Conservation (phyloP, 1,284 basidiomycete species). For the Leccinum fallax region DNA sequence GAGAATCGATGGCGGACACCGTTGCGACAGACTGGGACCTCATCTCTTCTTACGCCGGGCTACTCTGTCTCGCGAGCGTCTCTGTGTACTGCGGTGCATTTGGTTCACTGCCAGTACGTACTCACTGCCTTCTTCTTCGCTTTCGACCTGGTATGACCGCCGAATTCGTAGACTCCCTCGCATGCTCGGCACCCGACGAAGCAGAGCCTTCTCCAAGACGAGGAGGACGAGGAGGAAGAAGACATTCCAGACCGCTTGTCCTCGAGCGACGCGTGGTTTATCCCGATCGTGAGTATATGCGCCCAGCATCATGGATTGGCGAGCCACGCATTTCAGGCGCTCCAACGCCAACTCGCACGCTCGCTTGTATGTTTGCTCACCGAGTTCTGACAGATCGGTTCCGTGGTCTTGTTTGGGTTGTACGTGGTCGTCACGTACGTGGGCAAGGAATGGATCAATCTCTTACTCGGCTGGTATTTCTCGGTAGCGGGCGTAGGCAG, state of each 20-base stretch:
- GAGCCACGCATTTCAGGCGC: background rate
- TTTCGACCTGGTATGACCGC: slow-evolving; percentile 1
- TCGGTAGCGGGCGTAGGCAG: slow-evolving; percentile 62
- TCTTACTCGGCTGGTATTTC: slow-evolving; percentile 78
- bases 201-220: slow-evolving; percentile 23
- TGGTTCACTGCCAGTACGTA: slow-evolving; percentile 65
- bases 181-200: background rate
- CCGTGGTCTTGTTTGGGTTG: slow-evolving; percentile 62
- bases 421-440: slow-evolving; percentile 77
- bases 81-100: slow-evolving; percentile 71
- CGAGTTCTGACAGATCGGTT: slow-evolving; percentile 54
- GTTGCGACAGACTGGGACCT: slow-evolving; percentile 52
- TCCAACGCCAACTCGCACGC: background rate
- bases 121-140: background rate
- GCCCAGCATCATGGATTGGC: background rate
- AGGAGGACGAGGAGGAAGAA: slow-evolving; percentile 45
- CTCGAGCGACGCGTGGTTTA: slow-evolving; percentile 71
- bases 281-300: slow-evolving; percentile 62
- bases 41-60: slow-evolving; percentile 65
- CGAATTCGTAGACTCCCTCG: slow-evolving; percentile 14
- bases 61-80: slow-evolving; percentile 59
- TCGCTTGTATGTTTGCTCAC: background rate
- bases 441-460: slow-evolving; percentile 83
- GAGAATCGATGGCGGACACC: slow-evolving; percentile 18
- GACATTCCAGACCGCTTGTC: slow-evolving; percentile 61